Evolutionary conservation across 1,284 basidiomycete species (phyloP).

Genomic region (Kalmanozyma brasiliensis): DNA sequence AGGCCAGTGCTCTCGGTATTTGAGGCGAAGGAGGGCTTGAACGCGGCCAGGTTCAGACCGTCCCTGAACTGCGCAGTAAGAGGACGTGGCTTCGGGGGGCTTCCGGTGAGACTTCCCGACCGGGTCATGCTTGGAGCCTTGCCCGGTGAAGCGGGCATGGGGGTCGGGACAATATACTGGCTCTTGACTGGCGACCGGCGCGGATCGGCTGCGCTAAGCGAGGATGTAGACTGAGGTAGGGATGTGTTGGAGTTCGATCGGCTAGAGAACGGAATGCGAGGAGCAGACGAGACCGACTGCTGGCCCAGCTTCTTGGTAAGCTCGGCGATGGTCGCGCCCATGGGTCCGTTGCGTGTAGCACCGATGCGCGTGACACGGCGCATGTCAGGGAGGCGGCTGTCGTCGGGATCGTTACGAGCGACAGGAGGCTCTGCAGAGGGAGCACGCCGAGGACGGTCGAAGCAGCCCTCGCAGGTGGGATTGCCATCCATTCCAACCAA

Average conservation of each 20-base stretch:
- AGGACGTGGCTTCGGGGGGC: conserved; percentile 50
- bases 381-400: conserved; percentile 6
- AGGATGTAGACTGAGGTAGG: conserved; percentile 1
- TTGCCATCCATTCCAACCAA: conserved; percentile 54
- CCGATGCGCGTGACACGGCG: conserved; percentile 17
- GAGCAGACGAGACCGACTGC: conserved; percentile 12
- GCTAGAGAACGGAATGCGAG: conserved; percentile 9
- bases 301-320: conserved; percentile 48
- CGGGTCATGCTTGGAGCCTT: conserved; percentile 15
- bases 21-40: conserved; percentile 25
- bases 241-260: conserved; percentile 14
- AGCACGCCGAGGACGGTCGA: conserved; percentile 26
- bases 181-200: conserved; percentile 13
- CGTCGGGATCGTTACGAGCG: not conserved
- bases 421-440: not conserved
- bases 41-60: conserved; percentile 51
- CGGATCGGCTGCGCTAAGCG: not conserved
- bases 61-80: conserved; percentile 51
- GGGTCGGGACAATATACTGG: conserved; percentile 11
- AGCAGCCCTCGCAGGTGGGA: conserved; percentile 54
- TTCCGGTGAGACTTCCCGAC: conserved; percentile 34
- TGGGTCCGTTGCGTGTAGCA: conserved; percentile 21
- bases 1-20: conserved; percentile 13
- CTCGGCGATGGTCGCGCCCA: conserved; percentile 59
- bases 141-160: conserved; percentile 14